Evolutionary conservation across 768 basidiomycete species (phyloP).

Genomic region (Boletus fagicola): DNA sequence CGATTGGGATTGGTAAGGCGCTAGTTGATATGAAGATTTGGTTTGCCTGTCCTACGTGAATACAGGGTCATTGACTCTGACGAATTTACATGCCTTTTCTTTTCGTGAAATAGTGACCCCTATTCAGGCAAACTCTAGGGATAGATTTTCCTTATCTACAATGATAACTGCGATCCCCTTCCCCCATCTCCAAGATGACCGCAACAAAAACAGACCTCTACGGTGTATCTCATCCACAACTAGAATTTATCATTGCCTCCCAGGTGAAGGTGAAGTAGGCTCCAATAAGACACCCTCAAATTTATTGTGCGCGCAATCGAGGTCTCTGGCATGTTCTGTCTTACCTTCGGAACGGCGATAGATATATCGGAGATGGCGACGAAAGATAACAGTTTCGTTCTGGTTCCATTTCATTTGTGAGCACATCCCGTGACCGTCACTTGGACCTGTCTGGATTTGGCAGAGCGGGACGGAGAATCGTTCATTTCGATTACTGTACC

Average conservation of each 20-base stretch:
- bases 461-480: neutral
- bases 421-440: too few species aligned
- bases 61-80: neutral
- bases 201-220: neutral
- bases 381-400: neutral
- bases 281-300: neutral
- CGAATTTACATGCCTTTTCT: neutral
- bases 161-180: neutral
- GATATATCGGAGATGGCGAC: neutral
- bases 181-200: neutral
- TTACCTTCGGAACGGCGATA: neutral
- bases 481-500: neutral
- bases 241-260: neutral
- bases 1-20: constrained; percentile 66
- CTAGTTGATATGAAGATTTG: constrained; percentile 67
- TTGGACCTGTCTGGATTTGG: too few species aligned
- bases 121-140: neutral
- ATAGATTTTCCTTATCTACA: neutral
- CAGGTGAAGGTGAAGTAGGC: neutral
- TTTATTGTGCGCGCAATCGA: neutral
- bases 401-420: neutral
- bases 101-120: neutral
- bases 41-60: constrained; percentile 45
- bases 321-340: neutral
- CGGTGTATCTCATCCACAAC: neutral